phyloP scores from a whole-genome alignment of 371 early-diverging fungal species.

The Parasitella parasitica region DNA sequence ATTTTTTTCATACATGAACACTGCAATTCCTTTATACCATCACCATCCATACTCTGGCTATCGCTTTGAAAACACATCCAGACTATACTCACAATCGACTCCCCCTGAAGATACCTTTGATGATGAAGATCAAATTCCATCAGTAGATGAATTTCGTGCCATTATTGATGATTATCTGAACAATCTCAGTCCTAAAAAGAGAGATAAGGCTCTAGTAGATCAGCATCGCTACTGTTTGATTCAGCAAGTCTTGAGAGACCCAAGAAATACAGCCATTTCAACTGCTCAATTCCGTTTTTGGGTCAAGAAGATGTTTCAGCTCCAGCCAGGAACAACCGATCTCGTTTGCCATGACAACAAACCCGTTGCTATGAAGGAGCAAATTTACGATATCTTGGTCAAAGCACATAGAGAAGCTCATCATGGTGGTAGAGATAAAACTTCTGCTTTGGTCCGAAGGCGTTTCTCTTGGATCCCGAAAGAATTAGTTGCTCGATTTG shows the following conservation, averaged over 20 bases:
- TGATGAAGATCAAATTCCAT: slow-evolving; percentile 46
- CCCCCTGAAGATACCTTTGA: slow-evolving; percentile 26
- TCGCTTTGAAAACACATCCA: slow-evolving; percentile 20
- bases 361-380: slow-evolving; percentile 61
- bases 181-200: slow-evolving; percentile 59
- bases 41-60: slow-evolving; percentile 26
- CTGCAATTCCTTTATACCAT: slow-evolving; percentile 18
- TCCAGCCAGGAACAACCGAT: slow-evolving; percentile 38
- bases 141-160: slow-evolving; percentile 36
- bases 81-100: slow-evolving; percentile 17
- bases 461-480: slow-evolving; percentile 39
- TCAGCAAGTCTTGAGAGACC: slow-evolving; percentile 56
- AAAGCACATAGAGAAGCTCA: slow-evolving; percentile 60
- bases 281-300: slow-evolving; percentile 69
- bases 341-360: slow-evolving; percentile 60
- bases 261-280: slow-evolving; percentile 60
- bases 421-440: slow-evolving; percentile 67
- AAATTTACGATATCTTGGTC: slow-evolving; percentile 59
- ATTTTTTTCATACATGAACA: slow-evolving; percentile 18
- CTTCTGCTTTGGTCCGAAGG: slow-evolving; percentile 57
- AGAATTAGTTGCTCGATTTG: slow-evolving; percentile 36
- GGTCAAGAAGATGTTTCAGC: slow-evolving; percentile 69
- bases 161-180: slow-evolving; percentile 53
- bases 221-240: slow-evolving; percentile 55
- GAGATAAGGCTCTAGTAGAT: slow-evolving; percentile 63